phyloP scores from a whole-genome alignment of 495 filamentous ascomycete species.

The Echria macrotheca region DNA sequence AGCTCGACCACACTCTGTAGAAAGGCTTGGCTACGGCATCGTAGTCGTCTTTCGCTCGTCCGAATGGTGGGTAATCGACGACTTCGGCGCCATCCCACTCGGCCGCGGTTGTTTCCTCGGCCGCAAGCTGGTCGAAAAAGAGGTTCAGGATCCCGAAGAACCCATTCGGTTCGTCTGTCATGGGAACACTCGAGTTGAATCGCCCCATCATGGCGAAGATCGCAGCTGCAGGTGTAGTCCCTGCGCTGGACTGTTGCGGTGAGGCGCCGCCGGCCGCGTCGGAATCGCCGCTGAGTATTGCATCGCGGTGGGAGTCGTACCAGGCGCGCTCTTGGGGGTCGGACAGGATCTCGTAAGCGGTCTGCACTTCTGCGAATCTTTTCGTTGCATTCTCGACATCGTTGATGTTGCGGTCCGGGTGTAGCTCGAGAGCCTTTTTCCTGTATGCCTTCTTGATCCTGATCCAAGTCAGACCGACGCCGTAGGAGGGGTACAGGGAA shows the following conservation, averaged over 20 bases:
- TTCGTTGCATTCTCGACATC: constrained; percentile 75
- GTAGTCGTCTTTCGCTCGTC: constrained; percentile 58
- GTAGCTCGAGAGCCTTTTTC: constrained; percentile 82
- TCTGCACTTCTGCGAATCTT: constrained; percentile 84
- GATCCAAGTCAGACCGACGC: constrained; percentile 10
- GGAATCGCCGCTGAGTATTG: constrained; percentile 64
- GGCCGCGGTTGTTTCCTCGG: constrained; percentile 70
- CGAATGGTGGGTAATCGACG: constrained; percentile 74
- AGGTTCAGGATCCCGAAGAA: constrained; percentile 75
- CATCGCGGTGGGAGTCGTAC: constrained; percentile 93
- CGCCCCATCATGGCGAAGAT: constrained; percentile 66
- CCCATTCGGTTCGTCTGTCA: constrained; percentile 67
- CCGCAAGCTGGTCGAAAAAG: constrained; percentile 72
- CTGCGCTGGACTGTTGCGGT: constrained; percentile 57
- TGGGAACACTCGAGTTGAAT: constrained; percentile 70
- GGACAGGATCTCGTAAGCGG: constrained; percentile 90
- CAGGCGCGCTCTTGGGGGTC: constrained; percentile 93
- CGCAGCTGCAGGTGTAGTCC: constrained; percentile 71
- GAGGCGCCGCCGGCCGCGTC: constrained; percentile 35
- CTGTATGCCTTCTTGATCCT: constrained; percentile 94
- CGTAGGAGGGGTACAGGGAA: neutral
- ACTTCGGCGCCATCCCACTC: constrained; percentile 54
- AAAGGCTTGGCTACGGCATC: constrained; percentile 71
- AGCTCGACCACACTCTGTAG: constrained; percentile 74
- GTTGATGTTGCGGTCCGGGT: constrained; percentile 91